Evolutionary conservation across 2,329 filamentous ascomycete genomes (phyloP), one percentile per base, ranked within the genome.

Genomic region (Xylaria sp.): DNA sequence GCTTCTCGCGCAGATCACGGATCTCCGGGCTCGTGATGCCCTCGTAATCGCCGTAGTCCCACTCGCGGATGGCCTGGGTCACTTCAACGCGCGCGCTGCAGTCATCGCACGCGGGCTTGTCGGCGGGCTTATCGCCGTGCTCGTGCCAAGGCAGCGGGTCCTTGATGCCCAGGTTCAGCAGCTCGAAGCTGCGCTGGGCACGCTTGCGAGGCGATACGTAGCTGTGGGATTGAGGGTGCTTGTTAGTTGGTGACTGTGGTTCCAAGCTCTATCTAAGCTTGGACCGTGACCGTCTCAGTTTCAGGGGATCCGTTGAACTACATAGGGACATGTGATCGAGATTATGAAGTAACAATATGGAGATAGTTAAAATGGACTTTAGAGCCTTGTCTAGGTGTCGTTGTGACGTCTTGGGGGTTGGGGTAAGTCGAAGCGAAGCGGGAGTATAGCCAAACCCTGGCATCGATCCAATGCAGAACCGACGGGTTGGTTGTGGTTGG

Each of bases 21-120:
- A 97, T 97, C 72, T 93, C 84, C 17, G 85, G 81, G 69, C 86
- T 90, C 42, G 91, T 93, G 77, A 96, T 86, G 8, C 93, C 93
- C 81, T 97, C 93, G 77, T 97, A 97, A 72, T 91, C 87, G 53
- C 92, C 93, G 77, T 97, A 97, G 80, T 96, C 91, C 93, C 93
- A 96, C 79, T 96, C 93, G 17, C 92, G 87, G 65, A 97, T 89
- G 68, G 90, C 89, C 60, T 93, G 86, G 1, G 90, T 92, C 70
- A 93, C 82, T 74, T 92, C 85, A 24, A 94, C 84, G 30, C 83
- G 81, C 7, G 91, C 91, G 14, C 81, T 75, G 60, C 90, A 92
- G 30, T 81, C 79, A 30, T 85, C 81, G 9, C 75, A 75, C 1
- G 76, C 73, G 34, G 27, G 63, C 54, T 81, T 77, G 3, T 72